phyloP scores from a whole-genome alignment of 495 filamentous ascomycete species.

The Penicillium chermesinum region DNA sequence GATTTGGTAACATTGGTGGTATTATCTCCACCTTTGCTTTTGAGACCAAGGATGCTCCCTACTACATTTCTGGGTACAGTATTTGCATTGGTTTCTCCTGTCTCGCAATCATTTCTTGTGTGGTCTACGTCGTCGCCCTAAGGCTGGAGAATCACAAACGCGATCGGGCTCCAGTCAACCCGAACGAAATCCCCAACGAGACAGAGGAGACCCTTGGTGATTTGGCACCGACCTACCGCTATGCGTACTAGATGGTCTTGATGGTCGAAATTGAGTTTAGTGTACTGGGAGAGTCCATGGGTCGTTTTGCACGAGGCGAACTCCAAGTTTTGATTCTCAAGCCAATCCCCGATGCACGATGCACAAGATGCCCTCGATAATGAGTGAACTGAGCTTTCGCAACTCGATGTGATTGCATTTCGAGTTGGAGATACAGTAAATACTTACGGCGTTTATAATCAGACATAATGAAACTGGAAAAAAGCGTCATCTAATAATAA shows the following conservation, averaged over 20 bases:
- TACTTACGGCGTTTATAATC: too few relatives aligned
- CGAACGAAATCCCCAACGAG: conserved; percentile 18
- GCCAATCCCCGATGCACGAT: too few relatives aligned
- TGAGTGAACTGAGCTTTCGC: too few relatives aligned
- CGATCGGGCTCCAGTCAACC: conserved; percentile 29
- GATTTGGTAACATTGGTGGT: conserved; percentile 88
- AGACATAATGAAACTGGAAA: too few relatives aligned
- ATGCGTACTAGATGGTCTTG: conserved; percentile 27
- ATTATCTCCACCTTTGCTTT: conserved; percentile 89
- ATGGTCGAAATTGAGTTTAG: background rate
- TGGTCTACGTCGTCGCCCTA: conserved; percentile 56
- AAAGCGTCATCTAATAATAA: too few relatives aligned
- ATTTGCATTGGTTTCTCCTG: conserved; percentile 73
- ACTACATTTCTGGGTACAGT: conserved; percentile 67
- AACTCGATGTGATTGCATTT: too few relatives aligned
- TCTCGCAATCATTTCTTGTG: conserved; percentile 56
- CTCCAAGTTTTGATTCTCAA: too few relatives aligned
- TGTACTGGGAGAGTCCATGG: too few relatives aligned
- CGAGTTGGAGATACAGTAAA: too few relatives aligned
- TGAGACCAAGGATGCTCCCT: conserved; percentile 58
- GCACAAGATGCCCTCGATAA: too few relatives aligned
- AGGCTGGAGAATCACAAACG: conserved; percentile 61
- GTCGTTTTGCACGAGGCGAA: too few relatives aligned
- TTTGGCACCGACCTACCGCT: conserved; percentile 38
- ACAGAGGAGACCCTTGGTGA: conserved; percentile 35